Conservation (phyloP, 768 basidiomycete genomes). For the Phlebiopsis flavidoalba region DNA sequence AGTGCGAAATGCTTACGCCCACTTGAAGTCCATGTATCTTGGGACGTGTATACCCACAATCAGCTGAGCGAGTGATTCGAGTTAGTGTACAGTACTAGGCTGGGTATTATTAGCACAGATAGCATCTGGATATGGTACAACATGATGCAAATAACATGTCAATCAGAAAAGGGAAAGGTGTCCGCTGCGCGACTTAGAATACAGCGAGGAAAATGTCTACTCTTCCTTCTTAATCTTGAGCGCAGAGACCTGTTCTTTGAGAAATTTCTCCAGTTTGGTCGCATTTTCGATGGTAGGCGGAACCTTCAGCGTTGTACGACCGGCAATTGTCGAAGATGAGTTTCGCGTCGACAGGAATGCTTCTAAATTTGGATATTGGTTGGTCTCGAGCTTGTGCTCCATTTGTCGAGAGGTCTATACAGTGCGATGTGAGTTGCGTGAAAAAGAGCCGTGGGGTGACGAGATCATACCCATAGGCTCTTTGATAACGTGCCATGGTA, state of each 20-base stretch:
- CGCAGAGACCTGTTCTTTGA: conserved; percentile 42
- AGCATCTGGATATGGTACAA: too few species aligned
- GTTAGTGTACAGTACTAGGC: too few species aligned
- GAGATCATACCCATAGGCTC: conserved; percentile 79
- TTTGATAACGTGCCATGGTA: conserved; percentile 88
- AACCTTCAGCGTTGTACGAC: conserved; percentile 77
- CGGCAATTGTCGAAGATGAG: conserved; percentile 89
- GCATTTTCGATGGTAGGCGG: conserved; percentile 83
- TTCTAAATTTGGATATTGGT: conserved; percentile 72
- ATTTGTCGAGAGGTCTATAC: conserved; percentile 81
- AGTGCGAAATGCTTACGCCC: too few species aligned
- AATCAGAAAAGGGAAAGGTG: background rate
- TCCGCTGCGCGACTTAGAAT: background rate
- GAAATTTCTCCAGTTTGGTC: conserved; percentile 72
- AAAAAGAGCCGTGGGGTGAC: conserved; percentile 8
- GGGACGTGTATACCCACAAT: too few species aligned
- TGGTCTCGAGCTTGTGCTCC: conserved; percentile 84
- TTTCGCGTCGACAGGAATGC: conserved; percentile 69
- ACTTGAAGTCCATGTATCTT: too few species aligned
- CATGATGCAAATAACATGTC: too few species aligned
- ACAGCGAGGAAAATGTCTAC: background rate
- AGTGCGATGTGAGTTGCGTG: background rate
- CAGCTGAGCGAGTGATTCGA: too few species aligned
- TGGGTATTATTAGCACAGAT: too few species aligned
- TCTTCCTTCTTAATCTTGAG: conserved; percentile 22